Evolutionary conservation across 2,329 filamentous ascomycete genomes (phyloP), one percentile per base, ranked within the genome.

Genomic region (Fusarium sp.): DNA sequence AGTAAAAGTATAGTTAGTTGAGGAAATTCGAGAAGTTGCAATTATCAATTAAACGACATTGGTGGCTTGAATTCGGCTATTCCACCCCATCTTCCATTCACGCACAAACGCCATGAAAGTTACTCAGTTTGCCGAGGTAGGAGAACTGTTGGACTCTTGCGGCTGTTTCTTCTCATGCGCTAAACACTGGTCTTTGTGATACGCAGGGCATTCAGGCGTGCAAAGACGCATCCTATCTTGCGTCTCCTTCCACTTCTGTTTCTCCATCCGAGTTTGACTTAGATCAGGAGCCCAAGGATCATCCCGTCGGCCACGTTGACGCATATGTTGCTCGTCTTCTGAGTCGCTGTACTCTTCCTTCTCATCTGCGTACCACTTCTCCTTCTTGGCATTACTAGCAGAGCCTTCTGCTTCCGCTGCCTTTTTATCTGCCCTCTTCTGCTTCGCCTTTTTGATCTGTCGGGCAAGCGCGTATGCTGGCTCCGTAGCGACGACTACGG

Each of bases 381-480:
- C 59, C 3, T 31, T 44, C 11, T 14, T 18, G 2, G 16, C n/a
- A 28, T 44, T n/a, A 0, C 2, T 10, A 1, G 19, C 8, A 11
- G 44, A 23, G 3, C 7, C 6, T 12, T 42, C 6, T 3, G 44
- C 25, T 11, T 61, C 19, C 4, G n/a, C 26, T 4, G 23, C 39
- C 25, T 58, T 59, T 6, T 26, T 42, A 13, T 61, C 53, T 2
- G 39, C 30, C 11, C 54, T 45, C 16, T 51, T 50, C 11, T 39
- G 34, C 8, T 39, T 51, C 7, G 21, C 10, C 4, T 31, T 50
- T 12, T 59, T 62, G 4, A 62, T 14, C 3, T 45, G 39, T n/a
- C 45, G 34, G 10, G 53, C 45, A 6, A 59, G 37, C n/a, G 45
- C 58, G 6, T 59, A 62, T 2, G 14, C 44, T n/a, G 45, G 58